phyloP scores from a whole-genome alignment of 2,329 filamentous ascomycete species.

The Massarina eburnea region DNA sequence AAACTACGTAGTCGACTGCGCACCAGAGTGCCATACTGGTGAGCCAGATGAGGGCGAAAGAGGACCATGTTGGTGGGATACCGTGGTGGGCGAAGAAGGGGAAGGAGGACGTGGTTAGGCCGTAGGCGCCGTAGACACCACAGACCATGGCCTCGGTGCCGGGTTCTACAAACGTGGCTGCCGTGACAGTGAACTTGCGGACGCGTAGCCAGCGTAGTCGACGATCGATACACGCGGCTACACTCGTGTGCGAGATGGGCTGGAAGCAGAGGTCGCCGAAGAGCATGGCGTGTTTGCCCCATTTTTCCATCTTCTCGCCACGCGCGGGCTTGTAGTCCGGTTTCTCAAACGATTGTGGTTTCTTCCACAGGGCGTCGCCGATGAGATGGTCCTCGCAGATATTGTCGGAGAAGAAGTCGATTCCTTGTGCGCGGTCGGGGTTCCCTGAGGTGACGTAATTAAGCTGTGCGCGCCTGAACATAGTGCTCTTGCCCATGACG shows the following conservation, averaged over 20 bases:
- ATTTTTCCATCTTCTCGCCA: conserved; percentile 44
- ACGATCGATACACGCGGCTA: conserved; percentile 75
- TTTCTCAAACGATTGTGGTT: conserved; percentile 43
- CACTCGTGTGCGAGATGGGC: conserved; percentile 79
- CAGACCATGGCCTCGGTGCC: conserved; percentile 88
- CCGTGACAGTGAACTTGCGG: conserved; percentile 87
- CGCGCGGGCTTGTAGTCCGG: conserved; percentile 22
- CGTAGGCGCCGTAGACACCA: conserved; percentile 77
- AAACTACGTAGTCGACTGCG: conserved; percentile 71
- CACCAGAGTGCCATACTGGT: conserved; percentile 71
- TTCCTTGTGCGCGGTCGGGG: conserved; percentile 61
- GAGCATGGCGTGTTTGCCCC: conserved; percentile 78
- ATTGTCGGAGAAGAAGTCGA: conserved; percentile 92
- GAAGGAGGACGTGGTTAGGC: conserved; percentile 71
- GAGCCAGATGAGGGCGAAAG: conserved; percentile 68
- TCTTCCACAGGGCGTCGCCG: conserved; percentile 85
- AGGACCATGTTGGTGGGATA: conserved; percentile 66
- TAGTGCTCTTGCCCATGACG: conserved; percentile 95
- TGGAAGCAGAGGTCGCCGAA: conserved; percentile 88
- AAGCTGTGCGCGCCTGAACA: conserved; percentile 93
- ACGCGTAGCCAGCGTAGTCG: conserved; percentile 89
- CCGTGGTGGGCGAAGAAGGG: conserved; percentile 61
- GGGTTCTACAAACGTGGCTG: conserved; percentile 88
- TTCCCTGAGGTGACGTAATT: conserved; percentile 66
- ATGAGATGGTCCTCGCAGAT: conserved; percentile 98